Evolutionary conservation across 2,329 filamentous ascomycete genomes (phyloP).

Genomic region (Cryphonectria parasitica): DNA sequence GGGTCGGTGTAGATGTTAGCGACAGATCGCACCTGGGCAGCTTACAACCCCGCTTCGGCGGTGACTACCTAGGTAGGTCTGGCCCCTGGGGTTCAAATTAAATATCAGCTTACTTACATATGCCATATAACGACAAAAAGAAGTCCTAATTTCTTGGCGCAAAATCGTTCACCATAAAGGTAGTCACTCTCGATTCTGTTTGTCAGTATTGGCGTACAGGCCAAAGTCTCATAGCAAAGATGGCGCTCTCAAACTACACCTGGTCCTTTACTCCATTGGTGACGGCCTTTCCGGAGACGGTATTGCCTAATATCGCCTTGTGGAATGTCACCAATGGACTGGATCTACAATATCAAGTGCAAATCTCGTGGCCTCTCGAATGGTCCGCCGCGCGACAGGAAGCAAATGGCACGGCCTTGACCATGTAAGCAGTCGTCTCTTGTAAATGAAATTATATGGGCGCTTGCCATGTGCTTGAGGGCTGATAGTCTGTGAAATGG

Average conservation of each 20-base stretch:
- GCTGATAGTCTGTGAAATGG: slow-evolving; percentile 6
- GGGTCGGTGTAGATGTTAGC: background rate
- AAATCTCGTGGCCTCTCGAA: slow-evolving; percentile 30
- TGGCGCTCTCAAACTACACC: slow-evolving; percentile 32
- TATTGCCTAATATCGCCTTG: slow-evolving; percentile 29
- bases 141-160: background rate
- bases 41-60: background rate
- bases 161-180: background rate
- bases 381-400: slow-evolving; percentile 22
- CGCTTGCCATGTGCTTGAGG: background rate
- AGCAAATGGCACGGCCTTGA: slow-evolving; percentile 17
- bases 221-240: background rate
- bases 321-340: slow-evolving; percentile 30
- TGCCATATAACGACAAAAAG: background rate
- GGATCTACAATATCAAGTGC: slow-evolving; percentile 28
- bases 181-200: background rate
- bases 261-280: slow-evolving; percentile 30
- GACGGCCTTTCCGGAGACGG: slow-evolving; percentile 22
- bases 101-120: background rate
- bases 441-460: too few species aligned
- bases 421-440: slow-evolving; percentile 7
- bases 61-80: background rate
- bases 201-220: background rate
- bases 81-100: background rate
- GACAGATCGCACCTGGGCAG: background rate